Evolutionary conservation across 306 rosid genomes (phyloP), one percentile per base, ranked within the genome.

Genomic region (Cicer chorassanicum): DNA sequence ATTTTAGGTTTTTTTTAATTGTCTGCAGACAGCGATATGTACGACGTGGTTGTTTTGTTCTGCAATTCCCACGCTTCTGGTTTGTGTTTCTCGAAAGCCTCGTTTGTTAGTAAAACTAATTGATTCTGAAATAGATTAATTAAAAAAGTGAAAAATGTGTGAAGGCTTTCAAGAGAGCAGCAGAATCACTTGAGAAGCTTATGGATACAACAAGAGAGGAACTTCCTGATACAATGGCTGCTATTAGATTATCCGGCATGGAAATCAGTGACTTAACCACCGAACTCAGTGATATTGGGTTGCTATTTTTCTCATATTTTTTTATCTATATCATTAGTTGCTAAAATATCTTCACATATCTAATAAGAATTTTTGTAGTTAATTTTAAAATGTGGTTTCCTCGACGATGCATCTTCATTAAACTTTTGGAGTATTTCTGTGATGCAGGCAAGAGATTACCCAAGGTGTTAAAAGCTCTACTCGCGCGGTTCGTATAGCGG

Each of bases 51-150:
- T 94, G 41, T 90, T 94, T 59, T 86, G 82, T 81, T 94, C 96
- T 65, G 99, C 95, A 12, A 90, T 94, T 67, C 97, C 99, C 4
- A 42, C 97, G 41, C 90, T 94, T 64, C 88, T 94, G 97, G 99
- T 94, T 82, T 65, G 92, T 83, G 11, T 41, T 70, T 72, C 15
- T 16, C 5, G 1, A 64, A 13, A 7, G 42, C 41, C 42, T 66
- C 48, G 51, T 73, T 68, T n/a, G 44, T 19, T 70, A 7, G 54
- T 70, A 51, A 9, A 15, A 54, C 43, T 13, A 11, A 51, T 71
- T 29, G 8, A 14, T 74, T 79, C 44, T 55, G 21, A 45, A 4
- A 73, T 21, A 51, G 71, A 11, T 60, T 40, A 43, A 65, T 66
- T 21, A 1, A 66, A 6, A 45, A 43, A 18, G 74, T 54, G 60